These are phyloP conservation scores for Phytophthora tubulina DNA, from an alignment of 352 stramenopile genomes.

Conservation along the genomic window DNA sequence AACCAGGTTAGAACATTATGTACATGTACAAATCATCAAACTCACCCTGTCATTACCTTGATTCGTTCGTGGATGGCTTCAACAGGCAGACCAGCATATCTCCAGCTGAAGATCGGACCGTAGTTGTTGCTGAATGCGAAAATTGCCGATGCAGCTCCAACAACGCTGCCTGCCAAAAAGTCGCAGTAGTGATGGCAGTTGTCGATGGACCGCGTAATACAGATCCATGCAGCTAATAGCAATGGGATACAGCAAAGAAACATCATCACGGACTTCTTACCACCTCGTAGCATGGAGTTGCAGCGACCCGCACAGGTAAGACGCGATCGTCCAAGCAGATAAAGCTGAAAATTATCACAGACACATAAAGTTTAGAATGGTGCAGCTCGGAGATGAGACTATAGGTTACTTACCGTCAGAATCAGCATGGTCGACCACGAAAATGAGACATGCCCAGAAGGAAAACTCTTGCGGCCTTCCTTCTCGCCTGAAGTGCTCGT, in stretches of 20 bases:
- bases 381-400: background rate
- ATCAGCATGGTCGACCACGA: constrained; percentile 74
- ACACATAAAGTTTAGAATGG: background rate
- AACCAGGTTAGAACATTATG: too few relatives aligned
- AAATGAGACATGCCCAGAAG: constrained; percentile 72
- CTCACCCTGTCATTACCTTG: constrained; percentile 10
- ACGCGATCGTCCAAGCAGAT: constrained; percentile 63
- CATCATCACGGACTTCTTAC: constrained; percentile 60
- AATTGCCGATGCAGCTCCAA: constrained; percentile 46
- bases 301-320: constrained; percentile 55
- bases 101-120: constrained; percentile 56
- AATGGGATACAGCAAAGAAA: constrained; percentile 64
- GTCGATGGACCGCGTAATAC: constrained; percentile 72
- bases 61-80: constrained; percentile 44
- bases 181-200: constrained; percentile 84
- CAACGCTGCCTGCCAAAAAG: constrained; percentile 63
- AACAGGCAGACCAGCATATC: constrained; percentile 53
- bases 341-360: constrained; percentile 38
- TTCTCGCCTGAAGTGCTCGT: constrained; percentile 54
- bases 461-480: constrained; percentile 75
- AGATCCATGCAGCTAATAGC: constrained; percentile 65
- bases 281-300: constrained; percentile 46
- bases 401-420: constrained; percentile 52
- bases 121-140: constrained; percentile 64
- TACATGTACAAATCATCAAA: too few relatives aligned